phyloP scores from a whole-genome alignment of 192 early-diverging fungal species.

The Pilaira anomala region DNA sequence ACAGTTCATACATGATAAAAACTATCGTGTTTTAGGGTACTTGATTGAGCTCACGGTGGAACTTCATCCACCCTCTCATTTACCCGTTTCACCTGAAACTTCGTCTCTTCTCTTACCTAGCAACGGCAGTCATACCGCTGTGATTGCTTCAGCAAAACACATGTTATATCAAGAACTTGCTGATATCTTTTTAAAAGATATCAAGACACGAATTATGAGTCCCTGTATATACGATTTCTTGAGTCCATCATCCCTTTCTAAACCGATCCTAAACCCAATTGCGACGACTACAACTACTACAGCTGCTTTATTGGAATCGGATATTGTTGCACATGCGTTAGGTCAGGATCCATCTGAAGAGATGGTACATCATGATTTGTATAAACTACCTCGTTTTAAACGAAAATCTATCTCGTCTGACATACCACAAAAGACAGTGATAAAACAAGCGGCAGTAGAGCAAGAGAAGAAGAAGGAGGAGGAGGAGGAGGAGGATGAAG shows the following conservation, averaged over 20 bases:
- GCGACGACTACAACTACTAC: background rate
- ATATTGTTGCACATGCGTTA: background rate
- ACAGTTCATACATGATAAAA: slow-evolving; percentile 31
- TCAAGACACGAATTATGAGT: slow-evolving; percentile 46
- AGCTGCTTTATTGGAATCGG: background rate
- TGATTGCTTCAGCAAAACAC: slow-evolving; percentile 40
- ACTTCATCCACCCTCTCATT: background rate
- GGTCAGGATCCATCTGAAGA: background rate
- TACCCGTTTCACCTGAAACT: background rate
- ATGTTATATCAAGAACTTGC: slow-evolving; percentile 47
- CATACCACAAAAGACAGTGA: no score
- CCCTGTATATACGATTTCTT: slow-evolving; percentile 52
- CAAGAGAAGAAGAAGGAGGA: no score
- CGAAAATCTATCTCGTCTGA: background rate
- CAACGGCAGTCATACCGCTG: no score
- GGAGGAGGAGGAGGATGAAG: no score
- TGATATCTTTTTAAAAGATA: slow-evolving; percentile 53
- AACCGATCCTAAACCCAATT: background rate
- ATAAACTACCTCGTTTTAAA: slow-evolving; percentile 8
- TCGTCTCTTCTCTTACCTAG: background rate
- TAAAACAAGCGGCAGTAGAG: no score
- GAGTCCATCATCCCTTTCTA: background rate
- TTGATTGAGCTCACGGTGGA: slow-evolving; percentile 27
- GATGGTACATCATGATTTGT: background rate
- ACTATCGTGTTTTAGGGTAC: slow-evolving; percentile 40